Percentiles rank a stretch among this genome's conserved stretches.
These are phyloP conservation scores for Calocera cornea DNA, from an alignment of 768 basidiomycete species.

Conservation along the genomic window DNA sequence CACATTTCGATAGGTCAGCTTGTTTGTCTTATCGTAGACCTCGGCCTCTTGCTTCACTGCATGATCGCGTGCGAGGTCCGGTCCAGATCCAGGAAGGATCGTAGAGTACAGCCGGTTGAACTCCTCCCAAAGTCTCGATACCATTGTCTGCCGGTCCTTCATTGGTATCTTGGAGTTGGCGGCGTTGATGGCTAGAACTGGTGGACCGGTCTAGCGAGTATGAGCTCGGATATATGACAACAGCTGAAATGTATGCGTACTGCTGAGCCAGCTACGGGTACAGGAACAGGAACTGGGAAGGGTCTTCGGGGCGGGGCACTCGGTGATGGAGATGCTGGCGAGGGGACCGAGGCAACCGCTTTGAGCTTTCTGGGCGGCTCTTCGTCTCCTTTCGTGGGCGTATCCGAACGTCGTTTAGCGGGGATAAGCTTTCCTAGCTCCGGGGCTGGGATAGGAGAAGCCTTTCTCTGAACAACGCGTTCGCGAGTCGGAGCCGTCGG, in stretches of 20 bases:
- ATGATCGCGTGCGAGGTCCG: conserved; percentile 58
- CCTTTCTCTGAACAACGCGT: neutral
- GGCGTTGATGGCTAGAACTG: conserved; percentile 50
- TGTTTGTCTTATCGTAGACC: conserved; percentile 58
- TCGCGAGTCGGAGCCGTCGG: conserved; percentile 15
- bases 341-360: conserved; percentile 31
- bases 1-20: conserved; percentile 74
- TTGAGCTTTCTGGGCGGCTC: conserved; percentile 57
- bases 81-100: conserved; percentile 36
- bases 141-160: conserved; percentile 61
- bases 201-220: conserved; percentile 39
- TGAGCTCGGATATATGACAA: neutral
- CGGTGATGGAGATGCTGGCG: neutral
- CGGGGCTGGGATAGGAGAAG: neutral
- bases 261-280: conserved; percentile 18
- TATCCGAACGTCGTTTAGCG: conserved; percentile 38
- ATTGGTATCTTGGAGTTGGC: conserved; percentile 59
- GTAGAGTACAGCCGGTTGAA: conserved; percentile 53
- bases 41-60: conserved; percentile 71
- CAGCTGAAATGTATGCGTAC: neutral
- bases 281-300: conserved; percentile 31
- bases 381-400: conserved; percentile 20
- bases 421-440: conserved; percentile 22
- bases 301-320: conserved; percentile 25
- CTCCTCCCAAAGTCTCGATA: conserved; percentile 60